phyloP scores from a whole-genome alignment of 2,329 filamentous ascomycete genomes.

The Sporothrix phasma region DNA sequence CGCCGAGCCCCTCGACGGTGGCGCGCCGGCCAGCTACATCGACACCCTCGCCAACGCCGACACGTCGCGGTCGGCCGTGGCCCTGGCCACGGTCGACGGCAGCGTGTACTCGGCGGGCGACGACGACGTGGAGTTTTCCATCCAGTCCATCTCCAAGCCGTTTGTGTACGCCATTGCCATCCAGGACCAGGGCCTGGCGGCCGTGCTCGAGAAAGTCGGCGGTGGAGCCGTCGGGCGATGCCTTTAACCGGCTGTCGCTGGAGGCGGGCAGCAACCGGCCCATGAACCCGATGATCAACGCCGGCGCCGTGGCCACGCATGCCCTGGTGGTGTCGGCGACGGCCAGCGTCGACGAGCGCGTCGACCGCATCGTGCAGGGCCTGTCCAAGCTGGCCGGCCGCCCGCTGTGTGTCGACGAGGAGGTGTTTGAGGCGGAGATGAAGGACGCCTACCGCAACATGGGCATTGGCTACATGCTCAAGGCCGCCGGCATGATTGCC shows the following conservation, averaged over 20 bases:
- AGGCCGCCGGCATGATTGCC: neutral
- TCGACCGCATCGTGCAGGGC: neutral
- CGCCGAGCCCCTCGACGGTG: neutral
- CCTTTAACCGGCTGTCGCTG: constrained; percentile 3
- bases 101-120: neutral
- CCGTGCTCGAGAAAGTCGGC: constrained; percentile 1
- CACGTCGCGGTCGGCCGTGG: neutral
- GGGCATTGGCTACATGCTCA: constrained; percentile 5
- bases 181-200: constrained; percentile 1
- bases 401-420: neutral
- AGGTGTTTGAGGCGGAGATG: neutral
- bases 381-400: neutral
- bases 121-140: constrained; percentile 3
- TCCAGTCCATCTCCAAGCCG: constrained; percentile 5
- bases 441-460: constrained; percentile 7
- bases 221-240: constrained; percentile 4
- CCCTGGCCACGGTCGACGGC: neutral
- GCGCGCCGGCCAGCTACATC: constrained; percentile 5
- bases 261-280: constrained; percentile 4
- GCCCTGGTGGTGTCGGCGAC: neutral
- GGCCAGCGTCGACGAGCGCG: neutral
- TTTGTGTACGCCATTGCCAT: constrained; percentile 4
- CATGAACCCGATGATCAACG: constrained; percentile 9
- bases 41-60: neutral
- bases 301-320: neutral